These are phyloP conservation scores for Trypanosoma scelopori DNA, from an alignment of 208 protist genomes.

Conservation along the genomic window DNA sequence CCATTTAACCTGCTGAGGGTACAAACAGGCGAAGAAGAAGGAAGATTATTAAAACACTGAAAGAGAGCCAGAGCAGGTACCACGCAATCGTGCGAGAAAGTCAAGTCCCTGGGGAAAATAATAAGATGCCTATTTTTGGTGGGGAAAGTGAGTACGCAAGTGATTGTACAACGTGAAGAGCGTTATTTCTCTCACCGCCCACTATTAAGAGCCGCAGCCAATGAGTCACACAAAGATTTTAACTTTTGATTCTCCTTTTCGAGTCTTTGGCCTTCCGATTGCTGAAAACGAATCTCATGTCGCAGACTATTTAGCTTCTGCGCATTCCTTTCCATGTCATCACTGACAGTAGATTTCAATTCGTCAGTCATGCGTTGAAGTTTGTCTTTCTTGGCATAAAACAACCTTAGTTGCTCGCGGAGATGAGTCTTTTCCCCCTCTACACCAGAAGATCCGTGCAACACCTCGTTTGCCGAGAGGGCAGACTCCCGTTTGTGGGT, in stretches of 20 bases:
- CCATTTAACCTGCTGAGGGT: no score
- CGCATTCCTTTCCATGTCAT: slow-evolving; percentile 53
- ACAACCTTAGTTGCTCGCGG: slow-evolving; percentile 56
- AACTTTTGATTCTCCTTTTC: slow-evolving; percentile 76
- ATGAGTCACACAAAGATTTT: slow-evolving; percentile 62
- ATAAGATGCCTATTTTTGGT: no score
- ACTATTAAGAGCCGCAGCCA: slow-evolving; percentile 45
- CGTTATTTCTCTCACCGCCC: no score
- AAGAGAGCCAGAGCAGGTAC: no score
- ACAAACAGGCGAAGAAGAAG: no score
- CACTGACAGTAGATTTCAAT: slow-evolving; percentile 48
- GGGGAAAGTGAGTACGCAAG: no score
- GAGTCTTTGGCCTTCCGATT: slow-evolving; percentile 54
- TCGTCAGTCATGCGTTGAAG: slow-evolving; percentile 51
- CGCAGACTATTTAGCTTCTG: slow-evolving; percentile 54
- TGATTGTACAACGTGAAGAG: no score
- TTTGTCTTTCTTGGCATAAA: slow-evolving; percentile 51
- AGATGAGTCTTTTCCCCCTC: slow-evolving; percentile 65
- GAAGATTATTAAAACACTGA: no score
- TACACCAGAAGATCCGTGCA: slow-evolving; percentile 36
- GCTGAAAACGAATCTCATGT: slow-evolving; percentile 62
- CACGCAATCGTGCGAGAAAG: no score
- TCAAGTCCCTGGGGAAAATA: no score
- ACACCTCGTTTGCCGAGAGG: slow-evolving; percentile 44
- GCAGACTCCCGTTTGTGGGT: slow-evolving; percentile 41